These are phyloP conservation scores for Musa troglodytarum DNA, from an alignment of 176 grass and related monocot genomes.

Conservation along the genomic window DNA sequence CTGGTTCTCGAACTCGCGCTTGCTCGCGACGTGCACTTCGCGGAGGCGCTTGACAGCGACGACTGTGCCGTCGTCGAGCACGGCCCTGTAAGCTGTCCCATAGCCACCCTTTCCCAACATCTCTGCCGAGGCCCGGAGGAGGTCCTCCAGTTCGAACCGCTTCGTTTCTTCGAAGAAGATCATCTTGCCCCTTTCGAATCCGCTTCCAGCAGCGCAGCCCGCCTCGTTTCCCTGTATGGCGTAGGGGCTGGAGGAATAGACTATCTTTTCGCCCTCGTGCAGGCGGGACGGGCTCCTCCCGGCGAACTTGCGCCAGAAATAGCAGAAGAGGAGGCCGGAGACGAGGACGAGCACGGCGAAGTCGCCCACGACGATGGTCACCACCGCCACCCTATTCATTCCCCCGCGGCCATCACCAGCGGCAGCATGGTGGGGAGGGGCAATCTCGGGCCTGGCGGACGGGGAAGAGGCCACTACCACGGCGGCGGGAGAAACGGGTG, in stretches of 20 bases:
- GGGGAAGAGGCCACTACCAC: constrained; percentile 47
- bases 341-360: constrained; percentile 77
- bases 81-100: constrained; percentile 81
- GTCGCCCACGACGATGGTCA: constrained; percentile 65
- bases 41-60: constrained; percentile 84
- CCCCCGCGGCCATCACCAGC: constrained; percentile 10
- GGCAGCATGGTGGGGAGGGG: background rate
- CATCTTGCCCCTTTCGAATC: constrained; percentile 77
- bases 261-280: constrained; percentile 91
- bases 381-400: constrained; percentile 65
- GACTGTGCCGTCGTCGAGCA: constrained; percentile 75
- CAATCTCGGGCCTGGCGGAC: constrained; percentile 30
- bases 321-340: constrained; percentile 71
- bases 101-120: constrained; percentile 91
- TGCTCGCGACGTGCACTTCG: constrained; percentile 40
- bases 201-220: background rate
- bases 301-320: constrained; percentile 88
- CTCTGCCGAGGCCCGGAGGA: constrained; percentile 87
- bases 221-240: constrained; percentile 28
- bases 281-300: constrained; percentile 38
- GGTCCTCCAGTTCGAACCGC: constrained; percentile 83
- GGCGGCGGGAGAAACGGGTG: constrained; percentile 28
- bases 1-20: constrained; percentile 86
- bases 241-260: constrained; percentile 92
- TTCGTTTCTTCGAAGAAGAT: constrained; percentile 54